A percentile compares a stretch with the other conserved stretches of the same genome.
Conservation (phyloP, 176 grass and related monocot genomes). For the Thalia dealbata region DNA sequence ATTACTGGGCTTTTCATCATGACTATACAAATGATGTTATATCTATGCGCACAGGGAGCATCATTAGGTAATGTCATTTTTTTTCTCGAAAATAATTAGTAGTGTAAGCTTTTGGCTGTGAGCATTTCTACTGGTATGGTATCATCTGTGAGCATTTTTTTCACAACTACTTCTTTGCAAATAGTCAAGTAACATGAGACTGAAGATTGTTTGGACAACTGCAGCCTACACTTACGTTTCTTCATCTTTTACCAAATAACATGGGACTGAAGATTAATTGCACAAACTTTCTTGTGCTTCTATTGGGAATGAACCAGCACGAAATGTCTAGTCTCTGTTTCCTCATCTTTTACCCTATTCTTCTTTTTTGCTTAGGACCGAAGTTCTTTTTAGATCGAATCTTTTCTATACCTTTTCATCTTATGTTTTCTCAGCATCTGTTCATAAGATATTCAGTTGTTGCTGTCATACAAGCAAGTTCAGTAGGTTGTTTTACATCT, state of each 20-base stretch:
- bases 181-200: too few relatives aligned
- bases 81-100: background rate
- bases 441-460: background rate
- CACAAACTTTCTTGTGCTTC: background rate
- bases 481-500: conserved; percentile 14
- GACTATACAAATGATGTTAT: conserved; percentile 86
- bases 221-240: too few relatives aligned
- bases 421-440: background rate
- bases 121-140: background rate
- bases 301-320: background rate
- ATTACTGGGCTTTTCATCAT: conserved; percentile 92
- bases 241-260: too few relatives aligned
- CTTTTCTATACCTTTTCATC: background rate
- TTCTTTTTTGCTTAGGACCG: background rate
- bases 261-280: background rate
- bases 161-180: background rate
- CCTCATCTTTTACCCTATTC: too few relatives aligned
- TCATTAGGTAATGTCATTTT: conserved; percentile 55
- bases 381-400: background rate
- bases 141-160: background rate
- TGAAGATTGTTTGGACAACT: too few relatives aligned
- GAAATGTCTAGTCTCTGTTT: background rate
- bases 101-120: background rate
- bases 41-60: conserved; percentile 81
- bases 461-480: background rate